Evolutionary conservation across 139 green algal species (phyloP), one percentile per base, ranked within the genome.

Genomic region (Coelastrella sp.): DNA sequence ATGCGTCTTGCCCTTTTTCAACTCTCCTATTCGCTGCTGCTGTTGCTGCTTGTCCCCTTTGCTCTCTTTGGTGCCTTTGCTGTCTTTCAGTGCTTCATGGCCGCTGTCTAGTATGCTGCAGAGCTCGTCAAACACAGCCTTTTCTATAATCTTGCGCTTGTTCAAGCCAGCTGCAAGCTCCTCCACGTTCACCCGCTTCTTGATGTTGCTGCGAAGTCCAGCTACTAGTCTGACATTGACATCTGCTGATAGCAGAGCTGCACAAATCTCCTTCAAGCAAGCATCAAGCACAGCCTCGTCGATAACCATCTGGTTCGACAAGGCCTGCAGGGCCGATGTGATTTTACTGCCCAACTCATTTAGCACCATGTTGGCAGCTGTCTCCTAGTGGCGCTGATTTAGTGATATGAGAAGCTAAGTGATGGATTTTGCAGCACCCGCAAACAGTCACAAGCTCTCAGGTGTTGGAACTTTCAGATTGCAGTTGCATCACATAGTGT

Each of bases 251-350:
- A 98, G 89, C 63, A 98, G 89, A 21, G 96, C 96, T 41, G 90
- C 96, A 79, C 86, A 91, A 48, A 99, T 98, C 66, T 99, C 98
- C 88, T 99, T 99, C 2, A 99, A 90, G 71, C 92, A 97, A 0
- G 87, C 90, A 77, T 99, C 95, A 79, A 99, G 76, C 5, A 95
- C 95, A 27, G 93, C 93, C 60, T 99, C 95, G 68, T 99, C 98
- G 38, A 99, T 95, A 25, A 96, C 88, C 30, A 91, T 90, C 4
- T 90, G 85, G 27, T 91, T 89, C 71, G 88, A 86, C 88, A 99
- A 91, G 4, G 82, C 75, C 34, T 87, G 89, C 57, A 99, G 82
- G n/a, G 98, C 98, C 74, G 90, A 81, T 77, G 89, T 94, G 77
- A 99, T 96, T 30, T 90, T 88, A 32, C 83, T 88, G 9, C 97